Percentiles rank a stretch among this genome's conserved stretches.
These are phyloP conservation scores for Mortierella antarctica DNA, from an alignment of 192 early-diverging fungal genomes.

Conservation along the genomic window DNA sequence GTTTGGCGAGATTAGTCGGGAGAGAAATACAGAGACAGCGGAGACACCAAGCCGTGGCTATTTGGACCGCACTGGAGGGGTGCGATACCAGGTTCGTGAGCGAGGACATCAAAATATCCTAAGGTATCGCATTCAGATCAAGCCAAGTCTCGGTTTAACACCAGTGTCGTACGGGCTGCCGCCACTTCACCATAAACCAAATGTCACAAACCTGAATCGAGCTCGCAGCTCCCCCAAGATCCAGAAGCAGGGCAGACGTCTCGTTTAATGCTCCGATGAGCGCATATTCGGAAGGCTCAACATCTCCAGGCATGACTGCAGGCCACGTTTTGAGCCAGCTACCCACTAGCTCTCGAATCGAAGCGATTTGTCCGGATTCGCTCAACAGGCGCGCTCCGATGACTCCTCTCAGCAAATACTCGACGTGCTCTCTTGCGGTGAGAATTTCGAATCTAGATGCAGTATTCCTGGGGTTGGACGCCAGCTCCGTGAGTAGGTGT, in stretches of 20 bases:
- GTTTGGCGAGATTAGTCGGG: constrained; percentile 68
- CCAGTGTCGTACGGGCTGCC: too few species aligned
- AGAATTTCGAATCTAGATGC: constrained; percentile 65
- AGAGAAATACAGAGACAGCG: constrained; percentile 73
- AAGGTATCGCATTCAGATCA: not conserved
- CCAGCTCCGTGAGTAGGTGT: constrained; percentile 74
- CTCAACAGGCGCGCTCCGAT: constrained; percentile 80
- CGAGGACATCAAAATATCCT: constrained; percentile 75
- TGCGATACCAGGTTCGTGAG: constrained; percentile 76
- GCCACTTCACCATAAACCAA: not conserved
- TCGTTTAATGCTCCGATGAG: constrained; percentile 80
- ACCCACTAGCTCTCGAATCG: constrained; percentile 69
- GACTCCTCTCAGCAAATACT: constrained; percentile 76
- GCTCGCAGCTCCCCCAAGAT: constrained; percentile 79
- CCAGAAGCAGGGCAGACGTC: constrained; percentile 75
- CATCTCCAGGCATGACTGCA: constrained; percentile 59
- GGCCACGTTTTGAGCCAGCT: constrained; percentile 72
- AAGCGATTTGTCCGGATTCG: constrained; percentile 80
- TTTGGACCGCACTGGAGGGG: constrained; percentile 77
- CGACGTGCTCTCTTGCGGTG: constrained; percentile 68
- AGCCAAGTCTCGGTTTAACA: too few species aligned
- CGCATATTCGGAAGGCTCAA: constrained; percentile 65
- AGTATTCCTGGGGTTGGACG: constrained; percentile 62
- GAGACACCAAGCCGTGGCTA: constrained; percentile 77
- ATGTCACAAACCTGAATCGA: constrained; percentile 59